Evolutionary conservation across 805 yeast genomes (phyloP).

Genomic region (Zygosaccharomyces rouxii): DNA sequence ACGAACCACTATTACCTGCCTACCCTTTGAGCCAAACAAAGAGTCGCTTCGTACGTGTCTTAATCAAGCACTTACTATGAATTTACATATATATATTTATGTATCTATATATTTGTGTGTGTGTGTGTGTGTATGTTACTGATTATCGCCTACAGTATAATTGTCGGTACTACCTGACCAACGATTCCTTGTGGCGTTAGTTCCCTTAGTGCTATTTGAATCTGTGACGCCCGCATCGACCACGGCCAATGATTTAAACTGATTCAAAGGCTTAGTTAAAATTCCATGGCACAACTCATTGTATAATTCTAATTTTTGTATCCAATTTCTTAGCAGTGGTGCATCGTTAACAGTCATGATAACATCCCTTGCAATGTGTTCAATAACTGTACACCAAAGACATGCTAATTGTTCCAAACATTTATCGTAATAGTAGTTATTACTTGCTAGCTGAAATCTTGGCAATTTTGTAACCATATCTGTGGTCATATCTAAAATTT

Average conservation of each 20-base stretch:
- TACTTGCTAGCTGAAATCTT: slow-evolving; percentile 31
- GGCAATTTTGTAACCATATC: slow-evolving; percentile 31
- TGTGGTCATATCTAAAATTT: slow-evolving; percentile 30
- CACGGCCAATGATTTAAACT: slow-evolving; percentile 22
- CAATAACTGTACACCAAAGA: slow-evolving; percentile 32
- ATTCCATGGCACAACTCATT: slow-evolving; percentile 26
- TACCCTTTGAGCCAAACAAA: background rate
- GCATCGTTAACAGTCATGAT: slow-evolving; percentile 19
- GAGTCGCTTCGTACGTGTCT: slow-evolving; percentile 5
- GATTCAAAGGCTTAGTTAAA: slow-evolving; percentile 25
- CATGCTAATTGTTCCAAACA: slow-evolving; percentile 35
- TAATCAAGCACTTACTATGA: background rate
- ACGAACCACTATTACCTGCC: background rate
- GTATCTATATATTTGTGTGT: too few relatives aligned
- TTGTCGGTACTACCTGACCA: slow-evolving; percentile 4
- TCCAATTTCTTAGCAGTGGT: slow-evolving; percentile 18
- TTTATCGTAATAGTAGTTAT: slow-evolving; percentile 36
- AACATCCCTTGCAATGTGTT: slow-evolving; percentile 25
- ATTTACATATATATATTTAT: background rate
- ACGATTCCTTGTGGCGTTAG: background rate
- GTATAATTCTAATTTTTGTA: slow-evolving; percentile 22
- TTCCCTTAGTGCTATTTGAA: background rate
- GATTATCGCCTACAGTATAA: slow-evolving; percentile 3
- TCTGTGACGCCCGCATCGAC: slow-evolving; percentile 9
- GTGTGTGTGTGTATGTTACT: background rate